These are phyloP conservation scores for Hydnomerulius pinastri DNA, from an alignment of 768 basidiomycete genomes.

Conservation along the genomic window DNA sequence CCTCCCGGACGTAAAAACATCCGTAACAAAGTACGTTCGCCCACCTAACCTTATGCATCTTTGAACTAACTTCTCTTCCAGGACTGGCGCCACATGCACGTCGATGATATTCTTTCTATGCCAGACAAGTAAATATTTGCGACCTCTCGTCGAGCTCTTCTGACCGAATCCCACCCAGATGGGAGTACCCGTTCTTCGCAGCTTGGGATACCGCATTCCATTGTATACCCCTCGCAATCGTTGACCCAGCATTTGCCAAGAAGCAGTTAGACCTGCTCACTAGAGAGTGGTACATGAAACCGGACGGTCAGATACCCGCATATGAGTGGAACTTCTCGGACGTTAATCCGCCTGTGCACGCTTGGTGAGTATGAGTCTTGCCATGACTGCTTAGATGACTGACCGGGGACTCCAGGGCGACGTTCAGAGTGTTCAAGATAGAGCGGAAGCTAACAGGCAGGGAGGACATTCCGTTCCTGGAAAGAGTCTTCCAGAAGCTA, in stretches of 20 bases:
- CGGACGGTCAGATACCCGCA: conserved; percentile 97
- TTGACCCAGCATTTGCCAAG: conserved; percentile 95
- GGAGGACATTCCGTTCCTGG: conserved; percentile 90
- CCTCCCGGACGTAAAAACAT: conserved; percentile 85
- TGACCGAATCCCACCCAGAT: conserved; percentile 42
- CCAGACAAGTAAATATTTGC: conserved; percentile 80
- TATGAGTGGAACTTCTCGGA: conserved; percentile 99
- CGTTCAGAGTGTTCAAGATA: conserved; percentile 98
- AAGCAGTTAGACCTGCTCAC: conserved; percentile 96
- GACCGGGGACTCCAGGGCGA: conserved; percentile 60
- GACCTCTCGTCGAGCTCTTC: not conserved
- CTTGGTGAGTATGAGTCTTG: conserved; percentile 59
- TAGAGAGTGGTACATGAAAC: conserved; percentile 99
- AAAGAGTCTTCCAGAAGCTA: conserved; percentile 97
- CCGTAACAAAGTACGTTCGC: conserved; percentile 68
- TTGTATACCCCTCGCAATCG: conserved; percentile 94
- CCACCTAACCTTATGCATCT: not conserved
- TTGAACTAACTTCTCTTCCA: conserved; percentile 26
- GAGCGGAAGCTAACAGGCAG: conserved; percentile 92
- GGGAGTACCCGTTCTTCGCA: conserved; percentile 99
- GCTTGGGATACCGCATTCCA: conserved; percentile 99
- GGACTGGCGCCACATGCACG: conserved; percentile 97
- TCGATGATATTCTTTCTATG: conserved; percentile 97
- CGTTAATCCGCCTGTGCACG: conserved; percentile 98
- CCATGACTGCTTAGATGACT: not conserved